Evolutionary conservation across 805 yeast species (phyloP), one percentile per base, ranked within the genome.

Genomic region (Barnettozyma californica): DNA sequence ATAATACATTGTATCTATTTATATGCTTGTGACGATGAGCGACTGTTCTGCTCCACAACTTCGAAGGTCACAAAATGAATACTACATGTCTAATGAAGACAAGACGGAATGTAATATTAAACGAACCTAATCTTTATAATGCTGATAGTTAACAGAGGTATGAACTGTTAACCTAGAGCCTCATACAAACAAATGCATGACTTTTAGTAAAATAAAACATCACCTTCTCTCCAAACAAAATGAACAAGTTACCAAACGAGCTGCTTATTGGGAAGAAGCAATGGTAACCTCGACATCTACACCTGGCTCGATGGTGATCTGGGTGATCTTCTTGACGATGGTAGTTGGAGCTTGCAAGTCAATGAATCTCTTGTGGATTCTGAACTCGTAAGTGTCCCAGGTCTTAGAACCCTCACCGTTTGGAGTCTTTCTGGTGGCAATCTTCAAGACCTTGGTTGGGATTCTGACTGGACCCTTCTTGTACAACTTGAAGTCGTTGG

Each of bases 371-470:
- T 94, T 94, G 96, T 94, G 99, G 83, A 94, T 90, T 87, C 97
- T 92, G 96, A 94, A 87, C 83, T 94, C 99, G 77, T 84, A 94
- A 68, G 95, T 80, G 75, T 94, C 99, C 97, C 97, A 94, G 69
- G 99, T 94, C 92, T 94, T 94, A 67, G 99, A 94, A 94, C 99
- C 99, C 83, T 94, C 97, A 94, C 99, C 99, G 77, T 95, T 95
- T 71, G 99, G 99, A 72, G 99, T 87, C 91, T 94, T 94, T 88
- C 99, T 90, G 87, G 99, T 94, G 79, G 95, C 81, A 80, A 94
- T 81, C 78, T 87, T 89, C 71, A 94, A 87, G 67, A 87, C 94
- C 87, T 91, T 94, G 78, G 99, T 94, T 81, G 99, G 99, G 80
- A 94, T 78, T 87, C 99, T 91, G 71, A 94, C 96, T 66, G 99